Evolutionary conservation across 768 basidiomycete species (phyloP).

Genomic region (Naganishia vaughanmartiniae): DNA sequence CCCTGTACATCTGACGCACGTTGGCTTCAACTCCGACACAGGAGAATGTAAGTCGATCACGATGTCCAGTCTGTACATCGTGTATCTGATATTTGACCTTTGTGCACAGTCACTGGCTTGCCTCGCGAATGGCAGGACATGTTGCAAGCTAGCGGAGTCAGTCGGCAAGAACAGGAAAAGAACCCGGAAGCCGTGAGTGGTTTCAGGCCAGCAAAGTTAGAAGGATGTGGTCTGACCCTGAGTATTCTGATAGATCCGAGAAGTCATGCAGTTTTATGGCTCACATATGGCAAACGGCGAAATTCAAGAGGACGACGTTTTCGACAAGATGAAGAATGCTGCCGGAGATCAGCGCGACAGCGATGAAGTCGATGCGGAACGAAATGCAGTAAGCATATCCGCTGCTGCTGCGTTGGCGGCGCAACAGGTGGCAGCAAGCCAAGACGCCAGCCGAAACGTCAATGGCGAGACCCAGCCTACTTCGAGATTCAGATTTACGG

Average conservation of each 20-base stretch:
- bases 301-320: slow-evolving; percentile 36
- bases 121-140: slow-evolving; percentile 99
- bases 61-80: not conserved
- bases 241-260: slow-evolving; percentile 59
- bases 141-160: slow-evolving; percentile 85
- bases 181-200: slow-evolving; percentile 82
- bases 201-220: not conserved
- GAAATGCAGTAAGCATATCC: slow-evolving; percentile 53
- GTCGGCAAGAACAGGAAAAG: slow-evolving; percentile 88
- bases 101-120: slow-evolving; percentile 60
- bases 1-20: slow-evolving; percentile 97
- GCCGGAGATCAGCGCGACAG: slow-evolving; percentile 58
- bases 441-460: not conserved
- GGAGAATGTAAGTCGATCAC: slow-evolving; percentile 65
- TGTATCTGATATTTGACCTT: not conserved
- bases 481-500: slow-evolving; percentile 19
- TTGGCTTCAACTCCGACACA: slow-evolving; percentile 97
- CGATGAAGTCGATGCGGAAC: slow-evolving; percentile 67
- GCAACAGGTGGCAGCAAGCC: slow-evolving; percentile 3
- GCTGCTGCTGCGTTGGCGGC: slow-evolving; percentile 17
- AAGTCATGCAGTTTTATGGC: slow-evolving; percentile 97
- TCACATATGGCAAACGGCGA: slow-evolving; percentile 34
- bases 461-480: not conserved
- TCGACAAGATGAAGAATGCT: slow-evolving; percentile 49
- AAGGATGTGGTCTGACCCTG: not conserved